A percentile compares a stretch with the other conserved stretches of the same genome.
Conservation (phyloP, 495 filamentous ascomycete species). For the Neurospora tetraspora region DNA sequence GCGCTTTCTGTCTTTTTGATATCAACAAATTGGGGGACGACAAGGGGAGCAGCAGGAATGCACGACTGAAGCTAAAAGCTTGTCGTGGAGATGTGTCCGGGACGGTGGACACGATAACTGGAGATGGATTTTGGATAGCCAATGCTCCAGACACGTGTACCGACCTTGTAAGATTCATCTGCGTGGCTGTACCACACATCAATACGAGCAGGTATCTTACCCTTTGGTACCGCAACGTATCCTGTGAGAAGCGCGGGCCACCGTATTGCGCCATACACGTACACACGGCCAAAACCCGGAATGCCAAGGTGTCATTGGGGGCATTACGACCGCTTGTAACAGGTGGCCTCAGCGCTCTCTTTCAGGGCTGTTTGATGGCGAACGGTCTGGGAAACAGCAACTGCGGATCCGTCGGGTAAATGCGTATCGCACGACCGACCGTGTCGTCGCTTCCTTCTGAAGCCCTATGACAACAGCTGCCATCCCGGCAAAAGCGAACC, state of each 20-base stretch:
- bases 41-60: neutral
- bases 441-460: neutral
- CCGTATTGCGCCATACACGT: neutral
- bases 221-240: neutral
- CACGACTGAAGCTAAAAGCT: neutral
- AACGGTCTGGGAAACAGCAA: neutral
- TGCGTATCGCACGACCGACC: neutral
- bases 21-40: neutral
- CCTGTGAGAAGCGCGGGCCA: neutral
- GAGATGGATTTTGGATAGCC: neutral
- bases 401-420: neutral
- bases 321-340: neutral
- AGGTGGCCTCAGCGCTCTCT: neutral
- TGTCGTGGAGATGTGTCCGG: neutral
- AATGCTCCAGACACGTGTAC: neutral
- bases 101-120: neutral
- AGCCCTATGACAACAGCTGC: neutral
- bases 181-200: neutral
- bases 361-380: neutral
- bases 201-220: neutral
- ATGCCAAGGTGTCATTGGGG: neutral
- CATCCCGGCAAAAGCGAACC: neutral
- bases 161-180: neutral
- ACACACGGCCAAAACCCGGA: neutral
- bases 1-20: neutral